Conservation (phyloP, 1,284 basidiomycete species). For the Sanguinoderma infundibulare region DNA sequence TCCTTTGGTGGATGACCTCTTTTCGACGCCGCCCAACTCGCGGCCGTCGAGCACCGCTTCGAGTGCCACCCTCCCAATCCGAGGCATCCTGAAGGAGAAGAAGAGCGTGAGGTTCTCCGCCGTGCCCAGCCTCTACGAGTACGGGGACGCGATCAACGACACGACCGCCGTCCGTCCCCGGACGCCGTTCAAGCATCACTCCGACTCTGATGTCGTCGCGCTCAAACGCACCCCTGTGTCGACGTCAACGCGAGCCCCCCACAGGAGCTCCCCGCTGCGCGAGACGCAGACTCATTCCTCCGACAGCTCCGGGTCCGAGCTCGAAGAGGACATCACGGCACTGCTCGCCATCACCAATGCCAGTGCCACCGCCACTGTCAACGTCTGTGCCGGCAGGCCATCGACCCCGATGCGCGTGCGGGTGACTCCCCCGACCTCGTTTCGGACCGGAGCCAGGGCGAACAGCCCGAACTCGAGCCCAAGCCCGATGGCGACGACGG, state of each 20-base stretch:
- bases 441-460: neutral
- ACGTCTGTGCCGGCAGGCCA: neutral
- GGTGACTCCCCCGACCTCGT: neutral
- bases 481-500: conserved; percentile 20
- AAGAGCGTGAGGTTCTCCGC: conserved; percentile 42
- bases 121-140: conserved; percentile 33
- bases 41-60: conserved; percentile 29
- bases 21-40: conserved; percentile 21
- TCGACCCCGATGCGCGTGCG: neutral
- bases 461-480: neutral
- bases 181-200: neutral
- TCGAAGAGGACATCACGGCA: conserved; percentile 6
- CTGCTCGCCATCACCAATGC: neutral
- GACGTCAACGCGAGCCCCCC: conserved; percentile 1
- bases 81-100: conserved; percentile 41
- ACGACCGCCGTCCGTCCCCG: neutral
- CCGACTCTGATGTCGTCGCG: conserved; percentile 2
- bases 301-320: neutral
- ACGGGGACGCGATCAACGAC: conserved; percentile 4
- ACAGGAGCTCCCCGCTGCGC: conserved; percentile 22
- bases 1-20: conserved; percentile 3
- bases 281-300: conserved; percentile 12
- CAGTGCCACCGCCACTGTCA: too few relatives aligned
- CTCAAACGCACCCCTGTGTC: conserved; percentile 1
- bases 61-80: conserved; percentile 29